Percentiles rank a stretch among this genome's conserved stretches.
phyloP scores from a whole-genome alignment of 176 grass and related monocot genomes.

The Guadua angustifolia region DNA sequence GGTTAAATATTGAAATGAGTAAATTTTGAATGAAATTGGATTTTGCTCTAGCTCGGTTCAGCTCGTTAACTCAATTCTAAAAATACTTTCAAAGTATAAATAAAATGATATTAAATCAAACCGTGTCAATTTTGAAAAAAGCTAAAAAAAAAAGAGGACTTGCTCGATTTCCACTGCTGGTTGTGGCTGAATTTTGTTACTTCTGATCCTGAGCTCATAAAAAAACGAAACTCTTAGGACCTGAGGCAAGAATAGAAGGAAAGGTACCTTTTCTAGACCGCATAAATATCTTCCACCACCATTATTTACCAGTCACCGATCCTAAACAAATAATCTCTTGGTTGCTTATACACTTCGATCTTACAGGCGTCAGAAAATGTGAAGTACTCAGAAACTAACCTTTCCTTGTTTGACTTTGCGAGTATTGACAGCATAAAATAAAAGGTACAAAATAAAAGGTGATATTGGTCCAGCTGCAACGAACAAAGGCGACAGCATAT shows the following conservation, averaged over 20 bases:
- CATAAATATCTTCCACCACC: not conserved
- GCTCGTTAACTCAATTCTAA: too few species aligned
- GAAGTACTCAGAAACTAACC: not conserved
- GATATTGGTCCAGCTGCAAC: slow-evolving; percentile 15
- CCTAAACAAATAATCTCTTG: not conserved
- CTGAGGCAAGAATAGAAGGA: not conserved
- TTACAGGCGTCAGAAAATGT: not conserved
- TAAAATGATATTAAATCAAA: too few species aligned
- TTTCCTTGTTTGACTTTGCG: not conserved
- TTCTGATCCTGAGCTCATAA: not conserved
- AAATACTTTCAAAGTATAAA: too few species aligned
- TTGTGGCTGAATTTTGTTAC: not conserved
- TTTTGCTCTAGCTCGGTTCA: too few species aligned
- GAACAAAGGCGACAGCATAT: not conserved
- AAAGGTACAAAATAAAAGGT: not conserved
- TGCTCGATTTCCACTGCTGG: too few species aligned
- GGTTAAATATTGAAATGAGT: too few species aligned
- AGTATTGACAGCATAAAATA: slow-evolving; percentile 1
- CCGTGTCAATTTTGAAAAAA: too few species aligned
- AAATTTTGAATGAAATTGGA: too few species aligned
- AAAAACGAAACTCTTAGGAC: not conserved
- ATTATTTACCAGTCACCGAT: not conserved
- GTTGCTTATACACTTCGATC: not conserved
- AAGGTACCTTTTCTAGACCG: not conserved
- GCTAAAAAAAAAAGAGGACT: too few species aligned